phyloP scores from a whole-genome alignment of 345 rosid species.

The Erucastrum elatum region DNA sequence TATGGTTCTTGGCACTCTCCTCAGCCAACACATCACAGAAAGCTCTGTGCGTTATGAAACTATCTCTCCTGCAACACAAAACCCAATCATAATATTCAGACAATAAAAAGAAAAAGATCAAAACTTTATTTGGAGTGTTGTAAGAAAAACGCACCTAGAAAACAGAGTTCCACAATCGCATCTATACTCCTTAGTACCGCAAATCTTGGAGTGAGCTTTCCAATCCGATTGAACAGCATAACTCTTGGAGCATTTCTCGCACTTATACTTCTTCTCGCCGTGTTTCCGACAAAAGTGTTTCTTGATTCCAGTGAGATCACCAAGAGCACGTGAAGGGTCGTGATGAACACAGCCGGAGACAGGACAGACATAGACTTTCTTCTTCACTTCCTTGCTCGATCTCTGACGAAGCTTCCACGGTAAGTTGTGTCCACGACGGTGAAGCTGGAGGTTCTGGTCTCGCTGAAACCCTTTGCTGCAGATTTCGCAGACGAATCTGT shows the following conservation, averaged over 20 bases:
- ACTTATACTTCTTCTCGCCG: conserved; percentile 96
- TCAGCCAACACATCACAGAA: conserved; percentile 92
- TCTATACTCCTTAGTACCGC: conserved; percentile 91
- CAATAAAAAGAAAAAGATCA: neutral
- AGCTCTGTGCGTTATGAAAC: conserved; percentile 92
- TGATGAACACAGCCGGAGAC: conserved; percentile 83
- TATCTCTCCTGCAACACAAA: conserved; percentile 65
- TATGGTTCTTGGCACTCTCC: conserved; percentile 57
- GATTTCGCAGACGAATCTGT: conserved; percentile 92
- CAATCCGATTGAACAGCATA: conserved; percentile 98
- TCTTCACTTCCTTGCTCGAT: conserved; percentile 83
- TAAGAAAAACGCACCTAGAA: conserved; percentile 54
- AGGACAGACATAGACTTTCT: conserved; percentile 92
- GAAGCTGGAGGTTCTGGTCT: conserved; percentile 96
- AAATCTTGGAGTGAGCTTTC: conserved; percentile 96
- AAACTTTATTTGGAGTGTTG: neutral
- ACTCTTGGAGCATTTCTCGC: conserved; percentile 90
- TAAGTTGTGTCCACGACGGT: conserved; percentile 85
- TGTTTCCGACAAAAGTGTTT: conserved; percentile 98
- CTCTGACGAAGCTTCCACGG: conserved; percentile 95
- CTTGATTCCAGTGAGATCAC: conserved; percentile 97
- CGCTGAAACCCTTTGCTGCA: conserved; percentile 96
- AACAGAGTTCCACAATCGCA: conserved; percentile 92
- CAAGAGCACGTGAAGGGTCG: conserved; percentile 84
- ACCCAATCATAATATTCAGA: neutral